phyloP scores from a whole-genome alignment of 371 early-diverging fungal species.

The Zopfochytrium polystomum region DNA sequence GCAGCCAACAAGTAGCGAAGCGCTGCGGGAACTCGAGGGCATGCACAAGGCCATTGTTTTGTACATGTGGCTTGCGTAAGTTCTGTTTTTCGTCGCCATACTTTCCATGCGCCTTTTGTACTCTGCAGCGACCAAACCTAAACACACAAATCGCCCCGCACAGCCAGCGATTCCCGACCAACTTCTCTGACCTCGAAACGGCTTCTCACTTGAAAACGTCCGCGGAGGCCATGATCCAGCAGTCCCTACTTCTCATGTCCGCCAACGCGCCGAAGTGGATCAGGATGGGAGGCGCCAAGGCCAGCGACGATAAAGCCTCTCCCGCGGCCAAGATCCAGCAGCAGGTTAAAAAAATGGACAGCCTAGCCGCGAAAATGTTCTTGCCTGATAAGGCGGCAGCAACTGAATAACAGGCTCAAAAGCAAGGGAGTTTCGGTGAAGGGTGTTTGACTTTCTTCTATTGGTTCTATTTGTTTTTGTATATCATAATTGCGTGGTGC shows the following conservation, averaged over 20 bases:
- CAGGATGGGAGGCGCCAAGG: no score
- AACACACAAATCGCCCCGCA: not conserved
- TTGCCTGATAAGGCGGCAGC: no score
- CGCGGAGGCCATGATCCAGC: constrained; percentile 24
- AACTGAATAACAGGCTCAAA: no score
- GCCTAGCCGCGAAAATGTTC: no score
- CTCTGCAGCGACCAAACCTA: constrained; percentile 7
- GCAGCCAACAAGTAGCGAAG: constrained; percentile 28
- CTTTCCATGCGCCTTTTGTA: not conserved
- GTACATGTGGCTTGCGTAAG: constrained; percentile 77
- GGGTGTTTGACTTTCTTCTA: no score
- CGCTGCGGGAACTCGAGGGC: constrained; percentile 59
- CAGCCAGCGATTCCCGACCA: constrained; percentile 36
- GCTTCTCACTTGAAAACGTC: constrained; percentile 19
- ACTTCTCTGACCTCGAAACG: constrained; percentile 21
- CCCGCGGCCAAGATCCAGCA: no score
- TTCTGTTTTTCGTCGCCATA: not conserved
- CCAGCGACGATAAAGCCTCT: no score
- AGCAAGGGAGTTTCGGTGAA: no score
- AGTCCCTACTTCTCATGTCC: constrained; percentile 3
- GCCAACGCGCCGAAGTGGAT: no score
- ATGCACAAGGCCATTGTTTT: constrained; percentile 72
- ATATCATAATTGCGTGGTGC: no score
- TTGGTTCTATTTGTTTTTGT: no score
- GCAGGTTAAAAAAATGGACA: no score